Evolutionary conservation across 352 stramenopile species (phyloP), one percentile per base, ranked within the genome.

Genomic region (Aphanomyces stellatus): DNA sequence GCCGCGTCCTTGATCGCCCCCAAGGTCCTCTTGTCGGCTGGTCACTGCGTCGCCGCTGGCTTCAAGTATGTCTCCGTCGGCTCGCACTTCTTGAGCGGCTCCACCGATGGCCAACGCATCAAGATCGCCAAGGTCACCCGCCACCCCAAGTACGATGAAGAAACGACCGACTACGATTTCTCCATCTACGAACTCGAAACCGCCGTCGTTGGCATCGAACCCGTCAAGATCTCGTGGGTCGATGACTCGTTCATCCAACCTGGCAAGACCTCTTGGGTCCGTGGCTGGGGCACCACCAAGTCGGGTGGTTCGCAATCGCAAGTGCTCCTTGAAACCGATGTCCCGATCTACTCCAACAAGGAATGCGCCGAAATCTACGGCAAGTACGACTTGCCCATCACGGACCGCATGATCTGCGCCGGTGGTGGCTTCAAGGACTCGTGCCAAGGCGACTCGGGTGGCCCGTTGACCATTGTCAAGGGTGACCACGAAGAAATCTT

Each of bases 21-120:
- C 27, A 85, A 72, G 46, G 77, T 85, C 48, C 72, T 90, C n/a
- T 72, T 90, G 43, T 88, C 79, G 13, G 82, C 80, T 1, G 79
- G 78, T 0, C 80, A 88, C 68, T 90, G 79, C 69, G 73, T 74
- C 46, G 55, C 43, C 55, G 17, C 13, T 4, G 25, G 30, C 25
- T 76, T 69, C 25, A 64, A 67, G 27, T 84, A 81, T 71, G 77
- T 79, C 2, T 78, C 79, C 0, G 71, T 85, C 15, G 79, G 77
- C 22, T 76, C 79, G 25, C 77, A 85, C 70, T 83, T 78, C 73
- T 35, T 77, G 3, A 81, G 66, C 25, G 76, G 77, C 8, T 62
- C 70, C 15, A 37, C 62, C 3, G 76, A 85, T 49, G 76, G 75
- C 25, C 75, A 87, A 62, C 77, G 76, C n/a, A 74, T 88, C 55